A percentile compares a stretch with the other conserved stretches of the same genome.
Conservation (phyloP, 306 rosid species). For the peach (Prunus persica) region DNA sequence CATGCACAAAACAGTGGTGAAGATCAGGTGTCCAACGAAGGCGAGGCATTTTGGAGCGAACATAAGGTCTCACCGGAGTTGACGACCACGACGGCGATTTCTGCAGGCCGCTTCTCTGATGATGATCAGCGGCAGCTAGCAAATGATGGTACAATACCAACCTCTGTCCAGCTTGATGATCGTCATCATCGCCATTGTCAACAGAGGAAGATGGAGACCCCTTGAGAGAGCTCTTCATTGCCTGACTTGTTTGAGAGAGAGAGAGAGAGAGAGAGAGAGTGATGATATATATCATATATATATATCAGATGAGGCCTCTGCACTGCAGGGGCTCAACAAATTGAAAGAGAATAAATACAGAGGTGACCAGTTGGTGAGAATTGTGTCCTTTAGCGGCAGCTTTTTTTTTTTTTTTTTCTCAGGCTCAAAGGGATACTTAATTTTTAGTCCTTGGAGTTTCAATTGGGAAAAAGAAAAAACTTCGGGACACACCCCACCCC, state of each 20-base stretch:
- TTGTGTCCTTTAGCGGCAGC: conserved; percentile 49
- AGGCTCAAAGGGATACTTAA: conserved; percentile 39
- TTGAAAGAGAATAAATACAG: background rate
- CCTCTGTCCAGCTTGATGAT: no score
- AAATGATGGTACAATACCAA: background rate
- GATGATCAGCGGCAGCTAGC: conserved; percentile 6
- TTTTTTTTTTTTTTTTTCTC: conserved; percentile 46
- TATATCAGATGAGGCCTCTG: background rate
- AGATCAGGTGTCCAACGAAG: conserved; percentile 89
- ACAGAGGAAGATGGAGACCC: conserved; percentile 26
- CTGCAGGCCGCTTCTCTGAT: conserved; percentile 23
- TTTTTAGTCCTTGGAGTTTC: conserved; percentile 52
- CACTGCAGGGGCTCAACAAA: background rate
- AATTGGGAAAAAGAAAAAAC: conserved; percentile 60
- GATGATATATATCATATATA: background rate
- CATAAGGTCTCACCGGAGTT: conserved; percentile 52
- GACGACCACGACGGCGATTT: background rate
- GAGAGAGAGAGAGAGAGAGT: background rate
- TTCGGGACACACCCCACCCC: conserved; percentile 18
- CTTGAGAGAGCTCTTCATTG: conserved; percentile 32
- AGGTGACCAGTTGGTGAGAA: background rate
- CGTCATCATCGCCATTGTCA: conserved; percentile 4
- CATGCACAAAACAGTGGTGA: conserved; percentile 82
- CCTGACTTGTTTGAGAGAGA: background rate
- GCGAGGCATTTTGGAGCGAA: conserved; percentile 69